A percentile compares a stretch with the other conserved stretches of the same genome.
Conservation (phyloP, 2,329 filamentous ascomycete genomes). For the Mollisia scopiformis region DNA sequence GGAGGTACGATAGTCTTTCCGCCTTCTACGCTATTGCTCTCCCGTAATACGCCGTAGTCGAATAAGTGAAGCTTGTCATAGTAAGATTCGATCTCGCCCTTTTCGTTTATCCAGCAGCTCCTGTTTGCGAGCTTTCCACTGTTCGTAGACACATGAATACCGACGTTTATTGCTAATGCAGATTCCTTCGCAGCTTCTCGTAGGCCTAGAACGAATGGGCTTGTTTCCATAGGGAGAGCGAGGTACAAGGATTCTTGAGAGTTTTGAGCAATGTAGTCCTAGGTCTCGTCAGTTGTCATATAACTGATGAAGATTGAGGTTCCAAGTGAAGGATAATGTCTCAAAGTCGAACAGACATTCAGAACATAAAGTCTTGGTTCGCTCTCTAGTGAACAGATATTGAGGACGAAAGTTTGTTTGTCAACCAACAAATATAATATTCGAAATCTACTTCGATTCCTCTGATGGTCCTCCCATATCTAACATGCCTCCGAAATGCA, state of each 20-base stretch:
- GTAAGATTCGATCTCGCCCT: slow-evolving; percentile 56
- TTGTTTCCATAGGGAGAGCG: slow-evolving; percentile 65
- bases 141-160: slow-evolving; percentile 74
- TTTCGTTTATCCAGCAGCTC: slow-evolving; percentile 66
- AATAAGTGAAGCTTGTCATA: slow-evolving; percentile 96
- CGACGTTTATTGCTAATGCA: slow-evolving; percentile 77
- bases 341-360: background rate
- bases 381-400: no score
- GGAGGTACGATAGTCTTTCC: slow-evolving; percentile 67
- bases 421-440: no score
- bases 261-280: slow-evolving; percentile 72
- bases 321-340: background rate
- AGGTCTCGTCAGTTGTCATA: background rate
- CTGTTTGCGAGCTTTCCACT: slow-evolving; percentile 61
- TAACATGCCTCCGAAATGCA: no score
- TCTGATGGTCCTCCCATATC: no score
- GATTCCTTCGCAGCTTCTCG: slow-evolving; percentile 66
- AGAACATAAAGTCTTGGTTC: no score
- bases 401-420: no score
- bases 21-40: slow-evolving; percentile 69
- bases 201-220: slow-evolving; percentile 77
- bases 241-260: slow-evolving; percentile 71
- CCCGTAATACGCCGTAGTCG: slow-evolving; percentile 68
- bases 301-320: background rate
- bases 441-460: no score